Conservation (phyloP, 2,329 filamentous ascomycete genomes). For the Alternaria ethzedia region DNA sequence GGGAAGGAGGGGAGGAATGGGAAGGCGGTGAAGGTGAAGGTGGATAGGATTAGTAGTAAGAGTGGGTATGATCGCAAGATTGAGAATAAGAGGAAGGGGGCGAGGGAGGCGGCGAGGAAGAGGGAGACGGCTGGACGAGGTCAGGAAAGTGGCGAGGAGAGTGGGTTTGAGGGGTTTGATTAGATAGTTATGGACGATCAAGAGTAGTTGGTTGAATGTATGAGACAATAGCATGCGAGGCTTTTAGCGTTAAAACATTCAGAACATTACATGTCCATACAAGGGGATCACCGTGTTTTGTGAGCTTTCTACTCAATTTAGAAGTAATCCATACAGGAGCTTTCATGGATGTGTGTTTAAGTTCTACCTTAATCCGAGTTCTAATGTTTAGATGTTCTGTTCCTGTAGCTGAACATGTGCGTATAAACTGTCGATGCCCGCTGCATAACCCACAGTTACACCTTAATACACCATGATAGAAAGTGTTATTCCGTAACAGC, state of each 20-base stretch:
- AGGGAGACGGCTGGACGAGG: conserved; percentile 8
- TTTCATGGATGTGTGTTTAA: not conserved
- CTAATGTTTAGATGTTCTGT: not conserved
- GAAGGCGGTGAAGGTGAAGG: conserved; percentile 44
- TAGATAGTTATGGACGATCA: not conserved
- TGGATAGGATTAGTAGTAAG: conserved; percentile 76
- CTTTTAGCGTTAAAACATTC: not conserved
- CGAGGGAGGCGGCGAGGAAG: conserved; percentile 41
- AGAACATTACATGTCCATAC: not conserved
- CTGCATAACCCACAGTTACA: not conserved
- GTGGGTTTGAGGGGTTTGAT: conserved; percentile 51
- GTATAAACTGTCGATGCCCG: not conserved
- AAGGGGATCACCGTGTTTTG: not conserved
- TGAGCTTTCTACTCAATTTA: not conserved
- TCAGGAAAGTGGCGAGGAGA: not conserved
- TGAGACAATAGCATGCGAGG: not conserved
- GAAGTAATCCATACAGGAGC: not conserved
- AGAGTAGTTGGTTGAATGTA: not conserved
- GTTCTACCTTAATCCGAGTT: not conserved
- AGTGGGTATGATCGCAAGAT: conserved; percentile 74
- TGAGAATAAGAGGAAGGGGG: conserved; percentile 70
- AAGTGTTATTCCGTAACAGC: not conserved
- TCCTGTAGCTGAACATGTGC: not conserved
- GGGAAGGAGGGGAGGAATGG: conserved; percentile 28
- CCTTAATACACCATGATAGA: not conserved